Base-by-base conservation (phyloP, 768 basidiomycete genomes). In the Suillus brevipes region DNA sequence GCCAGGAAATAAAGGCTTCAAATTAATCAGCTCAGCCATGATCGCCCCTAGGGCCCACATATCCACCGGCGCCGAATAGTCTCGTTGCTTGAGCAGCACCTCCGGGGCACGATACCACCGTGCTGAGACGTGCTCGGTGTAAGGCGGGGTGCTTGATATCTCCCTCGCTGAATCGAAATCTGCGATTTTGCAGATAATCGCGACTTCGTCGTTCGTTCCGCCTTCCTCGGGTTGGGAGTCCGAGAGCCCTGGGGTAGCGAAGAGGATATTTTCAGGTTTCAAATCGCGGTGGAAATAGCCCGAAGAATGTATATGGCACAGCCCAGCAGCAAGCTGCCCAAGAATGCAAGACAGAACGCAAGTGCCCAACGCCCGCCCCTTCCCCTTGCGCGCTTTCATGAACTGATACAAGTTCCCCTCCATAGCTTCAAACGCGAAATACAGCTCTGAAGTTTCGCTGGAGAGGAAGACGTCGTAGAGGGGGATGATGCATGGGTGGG, bases 341-440 rank as follows among this genome's bases (percentile, higher is more conserved):
- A 97, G 97, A 69, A 98, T 94, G 71, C 91, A 93, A 28, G 95
- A 92, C 66, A 97, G 90, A 69, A 99, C 90, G 67, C 97, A 97
- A 56, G 93, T 93, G 18, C 96, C 95, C 65, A 99, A 87, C 5
- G 94, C 88, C 65, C 96, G 89, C 65, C 96, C 95, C n/a, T n/a
- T n/a, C n/a, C n/a, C n/a, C 78, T 94, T 94, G 67, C 97, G 90
- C 55, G 95, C 88, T 81, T 96, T 98, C 79, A 97, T 97, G 81
- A 99, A 91, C 76, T 98, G 97, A 79, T 96, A 99, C 53, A 99
- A 87, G 79, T 99, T 98, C 73, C 97, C 96, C 78, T 99, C 97
- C 97, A 99, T 99, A 72, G 95, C 95, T 79, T 99, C 97, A 78
- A 99, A 99, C 55, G 98, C 96, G 73, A 99, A 99, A 78, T 98